Conservation (phyloP, 352 stramenopile genomes). For the Phytopythium kandeliae region DNA sequence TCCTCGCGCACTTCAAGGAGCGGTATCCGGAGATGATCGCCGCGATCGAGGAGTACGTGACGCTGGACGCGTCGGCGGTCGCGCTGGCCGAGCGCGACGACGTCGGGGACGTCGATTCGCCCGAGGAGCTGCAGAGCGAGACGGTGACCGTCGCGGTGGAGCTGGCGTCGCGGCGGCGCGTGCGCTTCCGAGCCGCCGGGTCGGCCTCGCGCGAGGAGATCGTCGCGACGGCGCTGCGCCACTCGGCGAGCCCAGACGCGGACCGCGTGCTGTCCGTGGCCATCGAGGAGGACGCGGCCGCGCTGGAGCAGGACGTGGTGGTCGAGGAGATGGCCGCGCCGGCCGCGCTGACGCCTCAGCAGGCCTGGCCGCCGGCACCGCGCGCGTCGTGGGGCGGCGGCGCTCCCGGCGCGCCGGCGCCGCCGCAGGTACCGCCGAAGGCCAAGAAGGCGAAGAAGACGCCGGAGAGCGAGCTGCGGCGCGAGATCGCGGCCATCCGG, state of each 20-base stretch:
- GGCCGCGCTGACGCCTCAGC: slow-evolving; percentile 19
- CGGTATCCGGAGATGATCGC: slow-evolving; percentile 75
- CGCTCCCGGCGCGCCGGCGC: slow-evolving; percentile 13
- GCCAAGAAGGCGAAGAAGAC: slow-evolving; percentile 11
- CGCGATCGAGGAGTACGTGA: slow-evolving; percentile 56
- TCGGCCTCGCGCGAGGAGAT: slow-evolving; percentile 61
- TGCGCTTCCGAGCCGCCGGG: slow-evolving; percentile 51
- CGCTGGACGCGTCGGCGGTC: slow-evolving; percentile 39
- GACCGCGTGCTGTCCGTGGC: slow-evolving; percentile 58
- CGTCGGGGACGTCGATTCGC: slow-evolving; percentile 51
- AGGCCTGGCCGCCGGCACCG: slow-evolving; percentile 36
- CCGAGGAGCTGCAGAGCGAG: slow-evolving; percentile 54
- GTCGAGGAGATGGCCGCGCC: slow-evolving; percentile 15
- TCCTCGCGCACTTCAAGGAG: slow-evolving; percentile 81
- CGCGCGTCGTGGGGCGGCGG: slow-evolving; percentile 43
- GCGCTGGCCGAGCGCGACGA: slow-evolving; percentile 54
- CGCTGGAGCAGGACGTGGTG: slow-evolving; percentile 1
- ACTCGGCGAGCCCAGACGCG: slow-evolving; percentile 20
- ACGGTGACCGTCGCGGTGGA: slow-evolving; percentile 56
- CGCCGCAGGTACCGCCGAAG: slow-evolving; percentile 12
- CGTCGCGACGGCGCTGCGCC: slow-evolving; percentile 41
- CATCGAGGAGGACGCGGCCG: slow-evolving; percentile 53
- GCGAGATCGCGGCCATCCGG: slow-evolving; percentile 58
- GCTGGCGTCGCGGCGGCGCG: slow-evolving; percentile 42
- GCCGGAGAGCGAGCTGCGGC: slow-evolving; percentile 20